Base-by-base conservation (phyloP, 176 grass and related monocot genomes). In the Aegilops speltoides region DNA sequence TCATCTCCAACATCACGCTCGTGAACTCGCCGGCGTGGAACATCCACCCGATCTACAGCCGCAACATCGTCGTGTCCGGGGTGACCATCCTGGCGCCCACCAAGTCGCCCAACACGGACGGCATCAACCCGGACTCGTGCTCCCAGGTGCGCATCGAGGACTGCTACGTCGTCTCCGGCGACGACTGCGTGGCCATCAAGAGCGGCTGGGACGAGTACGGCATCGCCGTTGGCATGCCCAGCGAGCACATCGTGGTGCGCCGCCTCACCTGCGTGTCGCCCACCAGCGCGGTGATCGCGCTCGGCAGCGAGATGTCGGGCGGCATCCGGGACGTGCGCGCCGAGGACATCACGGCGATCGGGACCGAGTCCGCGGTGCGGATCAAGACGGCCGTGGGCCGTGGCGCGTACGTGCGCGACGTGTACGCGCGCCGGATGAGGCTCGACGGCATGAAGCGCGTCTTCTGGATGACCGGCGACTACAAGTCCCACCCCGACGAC, bases 131-230 rank as follows among this genome's bases (percentile, higher is more conserved):
- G 63, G 97, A 98, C 84, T 98, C 97, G 67, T 98, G 97, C 79
- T 96, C 92, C 0, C 83, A 93, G 54, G 94, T 98, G 7, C 85
- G 89, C 29, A 98, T 98, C 83, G 94, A 98, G 89, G 94, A 98
- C 88, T 98, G 97, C 82, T 98, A 98, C 86, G 70, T 98, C 40
- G 94, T 98, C 3, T 98, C 94, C 16, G 97, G 97, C 68, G 97
- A 98, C 73, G 97, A 98, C 90, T 96, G 97, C 85, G 92, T 98
- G 15, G 97, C 97, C 2, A 94, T 98, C 80, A 98, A 98, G 88
- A 93, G 90, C 64, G 97, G 97, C 1, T 98, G 97, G 97, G 97
- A 98, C 85, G 94, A 98, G 88, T 98, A 98, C 75, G 97, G 97
- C 82, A 98, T 98, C 62, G 50, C 92, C 0, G 82, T 83, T 52